Base-by-base conservation (phyloP, 352 stramenopile species). In the Phytophthora kernoviae region DNA sequence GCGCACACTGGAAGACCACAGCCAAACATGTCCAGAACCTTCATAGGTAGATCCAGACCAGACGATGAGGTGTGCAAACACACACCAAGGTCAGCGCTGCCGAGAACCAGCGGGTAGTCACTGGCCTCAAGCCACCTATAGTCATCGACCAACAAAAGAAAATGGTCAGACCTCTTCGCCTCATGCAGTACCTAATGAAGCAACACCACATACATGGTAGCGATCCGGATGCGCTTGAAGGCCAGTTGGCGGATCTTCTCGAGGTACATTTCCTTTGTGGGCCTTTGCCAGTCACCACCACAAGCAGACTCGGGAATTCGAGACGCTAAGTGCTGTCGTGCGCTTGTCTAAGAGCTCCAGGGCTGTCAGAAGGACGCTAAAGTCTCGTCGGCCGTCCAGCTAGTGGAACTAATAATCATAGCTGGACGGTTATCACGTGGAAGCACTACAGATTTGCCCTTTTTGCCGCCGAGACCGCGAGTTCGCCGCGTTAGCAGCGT, bases 21-120 rank as follows among this genome's bases (percentile, higher is more conserved):
- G 32, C 98, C 98, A 83, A 99, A 99, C 93, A 99, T 99, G 77
- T 99, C 98, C 30, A 99, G 77, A 40, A 99, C 96, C 58, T 99
- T 99, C 97, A 99, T 99, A 5, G 98, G 98, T 39, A 99, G 73
- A 75, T 99, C 98, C 30, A 99, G 73, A 0, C 97, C 98, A 5
- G 91, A 99, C 2, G 97, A 99, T 4, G 94, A 99, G 9, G 96
- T 99, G 81, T 99, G 98, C n/a, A 99, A 81, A 27, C 92, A 99
- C 33, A 99, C 86, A 39, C 98, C 98, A 1, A 99, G 62, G 66
- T 99, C 98, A 1, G 95, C 94, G 42, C 83, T 97, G 55, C 94
- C 96, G 12, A 98, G 61, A 10, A 99, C 70, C 21, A 95, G 75
- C 9, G 97, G 97, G 75, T 99, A 99, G 73, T 99, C 97, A 8